Conservation (phyloP, 805 yeast species). For the Metschnikowia picachoensis region DNA sequence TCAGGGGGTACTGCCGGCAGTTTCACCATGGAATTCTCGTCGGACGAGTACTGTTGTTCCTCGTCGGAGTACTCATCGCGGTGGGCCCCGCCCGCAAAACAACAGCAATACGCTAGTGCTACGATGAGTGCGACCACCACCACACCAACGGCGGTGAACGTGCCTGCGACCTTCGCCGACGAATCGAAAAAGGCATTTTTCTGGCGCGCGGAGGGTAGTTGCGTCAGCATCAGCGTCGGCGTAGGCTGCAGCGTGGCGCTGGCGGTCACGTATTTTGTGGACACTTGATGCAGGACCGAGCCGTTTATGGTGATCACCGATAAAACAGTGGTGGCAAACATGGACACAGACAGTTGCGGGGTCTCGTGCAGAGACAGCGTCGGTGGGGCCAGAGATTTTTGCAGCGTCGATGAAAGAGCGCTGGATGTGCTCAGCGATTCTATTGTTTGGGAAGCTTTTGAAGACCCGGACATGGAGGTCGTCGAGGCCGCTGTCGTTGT, state of each 20-base stretch:
- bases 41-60: conserved; percentile 36
- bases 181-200: conserved; percentile 53
- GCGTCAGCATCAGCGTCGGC: conserved; percentile 6
- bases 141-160: conserved; percentile 75
- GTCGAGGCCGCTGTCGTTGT: not conserved
- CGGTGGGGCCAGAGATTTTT: not conserved
- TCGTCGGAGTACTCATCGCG: conserved; percentile 35
- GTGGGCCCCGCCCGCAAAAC: conserved; percentile 15
- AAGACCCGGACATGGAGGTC: not conserved
- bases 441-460: not conserved
- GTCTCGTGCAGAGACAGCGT: not conserved
- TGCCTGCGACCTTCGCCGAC: conserved; percentile 81
- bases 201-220: not conserved
- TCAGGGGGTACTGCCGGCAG: conserved; percentile 12
- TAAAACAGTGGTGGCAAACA: conserved; percentile 24
- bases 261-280: conserved; percentile 24
- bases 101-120: conserved; percentile 42
- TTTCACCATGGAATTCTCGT: conserved; percentile 23
- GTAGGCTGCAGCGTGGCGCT: conserved; percentile 2
- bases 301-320: conserved; percentile 35
- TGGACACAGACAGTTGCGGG: not conserved
- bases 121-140: conserved; percentile 45
- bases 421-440: not conserved
- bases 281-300: conserved; percentile 19
- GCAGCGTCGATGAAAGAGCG: not conserved